Evolutionary conservation across 2,329 filamentous ascomycete species (phyloP), one percentile per base, ranked within the genome.

Genomic region (Alternaria sp.): DNA sequence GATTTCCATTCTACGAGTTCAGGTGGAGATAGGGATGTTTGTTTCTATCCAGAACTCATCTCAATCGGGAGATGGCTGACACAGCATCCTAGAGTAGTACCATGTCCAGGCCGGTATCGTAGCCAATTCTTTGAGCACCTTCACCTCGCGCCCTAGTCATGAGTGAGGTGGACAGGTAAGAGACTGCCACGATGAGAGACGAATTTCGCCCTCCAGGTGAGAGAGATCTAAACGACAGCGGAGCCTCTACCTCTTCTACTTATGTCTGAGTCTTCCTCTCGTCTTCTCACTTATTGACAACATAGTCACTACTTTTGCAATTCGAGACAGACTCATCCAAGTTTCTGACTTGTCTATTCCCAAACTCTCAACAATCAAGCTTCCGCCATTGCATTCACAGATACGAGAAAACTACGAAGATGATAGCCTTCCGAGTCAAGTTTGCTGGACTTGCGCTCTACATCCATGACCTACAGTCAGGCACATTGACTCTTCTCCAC

Each of bases 311-410:
- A 37, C 30, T 15, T 37, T 37, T 1, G 14, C 30, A 1, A 1
- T 37, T 15, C 30, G 14, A 15, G 30, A 15, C 7, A 4, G 2
- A 15, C 33, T 37, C 8, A 10, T 9, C 7, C n/a, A 37, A 37
- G 7, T 0, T 37, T 37, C 15, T n/a, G 15, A 37, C 15, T 0
- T 37, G 2, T 1, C 6, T 3, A 0, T 37, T 1, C 33, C 1
- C 33, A 37, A n/a, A 3, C 7, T 5, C n/a, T 8, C 8, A n/a
- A 5, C 4, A n/a, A 5, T 0, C 15, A 37, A 37, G 8, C 8
- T 37, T 37, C 15, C 15, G 0, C 33, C 15, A n/a, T 37, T 0
- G 6, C 3, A 9, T 3, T 37, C 15, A n/a, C 33, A 37, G 8
- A 37, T 3, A 37, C 33, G 4, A 33, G 5, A 33, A 6, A 1